A percentile compares a stretch with the other conserved stretches of the same genome.
Conservation (phyloP, 1,139 yeast genomes). For the Magnusiomyces suaveolens region DNA sequence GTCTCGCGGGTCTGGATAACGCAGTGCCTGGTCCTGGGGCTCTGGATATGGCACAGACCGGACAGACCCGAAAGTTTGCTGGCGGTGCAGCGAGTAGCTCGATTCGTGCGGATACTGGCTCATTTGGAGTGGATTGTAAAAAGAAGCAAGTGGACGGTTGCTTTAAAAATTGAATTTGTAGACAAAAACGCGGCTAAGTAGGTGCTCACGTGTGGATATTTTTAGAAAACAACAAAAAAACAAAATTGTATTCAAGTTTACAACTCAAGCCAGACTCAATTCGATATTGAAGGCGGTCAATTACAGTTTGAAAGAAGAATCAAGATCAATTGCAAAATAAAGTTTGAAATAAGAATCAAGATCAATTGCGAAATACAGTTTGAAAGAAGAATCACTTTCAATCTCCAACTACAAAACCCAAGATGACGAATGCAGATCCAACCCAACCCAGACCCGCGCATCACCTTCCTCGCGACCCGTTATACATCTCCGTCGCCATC, state of each 20-base stretch:
- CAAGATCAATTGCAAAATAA: too few species aligned
- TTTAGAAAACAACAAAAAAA: background rate
- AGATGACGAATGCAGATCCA: too few species aligned
- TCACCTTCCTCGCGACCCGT: too few species aligned
- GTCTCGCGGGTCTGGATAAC: background rate
- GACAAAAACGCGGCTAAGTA: background rate
- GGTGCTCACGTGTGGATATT: background rate
- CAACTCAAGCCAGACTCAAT: too few species aligned
- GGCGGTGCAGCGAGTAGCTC: background rate
- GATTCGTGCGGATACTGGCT: background rate
- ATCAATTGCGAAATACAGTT: too few species aligned
- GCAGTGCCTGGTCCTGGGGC: background rate
- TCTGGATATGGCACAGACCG: background rate
- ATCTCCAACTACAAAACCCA: too few species aligned
- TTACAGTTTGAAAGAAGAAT: too few species aligned
- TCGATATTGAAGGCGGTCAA: too few species aligned
- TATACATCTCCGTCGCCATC: constrained; percentile 46
- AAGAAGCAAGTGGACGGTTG: background rate
- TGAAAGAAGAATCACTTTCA: too few species aligned
- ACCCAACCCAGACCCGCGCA: too few species aligned
- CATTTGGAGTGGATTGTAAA: background rate
- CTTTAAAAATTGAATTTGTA: background rate
- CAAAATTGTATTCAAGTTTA: too few species aligned
- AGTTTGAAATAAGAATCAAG: too few species aligned
- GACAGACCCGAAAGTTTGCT: background rate